Base-by-base conservation (phyloP, 2,329 filamentous ascomycete species). In the Cercospora zeae-maydis region DNA sequence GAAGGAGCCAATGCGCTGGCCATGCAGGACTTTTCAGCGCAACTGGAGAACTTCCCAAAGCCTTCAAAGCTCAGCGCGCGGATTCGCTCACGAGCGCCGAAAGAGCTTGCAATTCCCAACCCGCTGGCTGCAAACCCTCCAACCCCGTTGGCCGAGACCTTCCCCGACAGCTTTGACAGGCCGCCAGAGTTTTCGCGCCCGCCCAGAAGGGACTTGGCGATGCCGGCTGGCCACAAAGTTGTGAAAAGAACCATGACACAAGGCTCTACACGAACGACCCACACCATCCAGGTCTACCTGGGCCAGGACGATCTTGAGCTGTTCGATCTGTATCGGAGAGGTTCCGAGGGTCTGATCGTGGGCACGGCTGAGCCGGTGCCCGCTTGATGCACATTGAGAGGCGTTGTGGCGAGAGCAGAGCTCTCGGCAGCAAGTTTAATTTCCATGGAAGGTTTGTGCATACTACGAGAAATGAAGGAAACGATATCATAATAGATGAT, bases 261-360 rank as follows among this genome's bases (percentile, higher is more conserved):
- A 19, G 45, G 45, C 45, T 59, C 57, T n/a, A 37, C 57, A 21
- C 27, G 57, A 19, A 59, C 57, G 5, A 59, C 57, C 14, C 70
- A 70, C 34, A 69, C 69, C 3, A 69, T 71, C 14, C 68, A 72
- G 54, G 70, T 71, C 8, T 69, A 66, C 59, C 47, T 71, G 10
- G 70, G 70, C 14, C 62, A 67, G 14, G 70, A 70, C 33, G 53
- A 61, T 34, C 47, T 63, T 13, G 66, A 68, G 34, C 16, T 65
- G 39, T 58, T 67, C 14, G 66, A 68, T 39, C 63, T 66, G 34
- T 66, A 64, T 31, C 49, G 61, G 24, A 42, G 58, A 37, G 45
- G 57, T 47, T 59, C 57, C n/a, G 57, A 51, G 36, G 30, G 14
- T 13, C 30, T 24, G 6, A 51, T 52, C 31, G 33, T 42, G 16